These are phyloP conservation scores for Cudoniella acicularis DNA, from an alignment of 495 filamentous ascomycete species.

Conservation along the genomic window DNA sequence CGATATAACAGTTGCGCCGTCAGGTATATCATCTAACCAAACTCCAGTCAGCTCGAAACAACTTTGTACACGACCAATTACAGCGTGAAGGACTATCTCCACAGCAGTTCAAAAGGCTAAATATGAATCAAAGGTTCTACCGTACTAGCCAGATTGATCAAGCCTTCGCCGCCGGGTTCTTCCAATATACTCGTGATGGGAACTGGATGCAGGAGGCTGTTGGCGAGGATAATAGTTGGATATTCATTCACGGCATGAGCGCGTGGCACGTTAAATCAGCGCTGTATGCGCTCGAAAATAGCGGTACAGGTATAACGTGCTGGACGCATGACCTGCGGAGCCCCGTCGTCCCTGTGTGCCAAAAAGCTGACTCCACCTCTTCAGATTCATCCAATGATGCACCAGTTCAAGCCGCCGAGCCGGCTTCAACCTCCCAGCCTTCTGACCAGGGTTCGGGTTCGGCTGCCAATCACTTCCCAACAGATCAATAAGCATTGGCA, in stretches of 20 bases:
- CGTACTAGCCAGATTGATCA: background rate
- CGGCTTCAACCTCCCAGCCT: background rate
- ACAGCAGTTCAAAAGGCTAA: background rate
- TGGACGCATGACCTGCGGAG: background rate
- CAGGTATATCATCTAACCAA: background rate
- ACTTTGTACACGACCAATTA: background rate
- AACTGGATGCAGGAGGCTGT: background rate
- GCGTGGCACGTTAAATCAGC: background rate
- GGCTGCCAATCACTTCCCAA: too few species aligned
- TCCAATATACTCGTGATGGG: background rate
- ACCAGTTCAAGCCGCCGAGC: background rate
- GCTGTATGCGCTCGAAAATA: background rate
- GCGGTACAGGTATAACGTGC: background rate
- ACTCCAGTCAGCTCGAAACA: background rate
- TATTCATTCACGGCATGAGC: background rate
- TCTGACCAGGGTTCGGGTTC: too few species aligned
- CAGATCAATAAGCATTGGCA: too few species aligned
- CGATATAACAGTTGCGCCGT: background rate
- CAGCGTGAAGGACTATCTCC: background rate
- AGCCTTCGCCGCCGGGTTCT: background rate
- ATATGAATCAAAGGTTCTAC: background rate
- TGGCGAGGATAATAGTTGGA: background rate
- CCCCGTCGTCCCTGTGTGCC: background rate
- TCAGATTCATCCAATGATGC: background rate
- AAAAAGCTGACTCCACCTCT: too few species aligned